These are phyloP conservation scores for Populus pruinosa DNA, from an alignment of 345 rosid genomes.

Conservation along the genomic window DNA sequence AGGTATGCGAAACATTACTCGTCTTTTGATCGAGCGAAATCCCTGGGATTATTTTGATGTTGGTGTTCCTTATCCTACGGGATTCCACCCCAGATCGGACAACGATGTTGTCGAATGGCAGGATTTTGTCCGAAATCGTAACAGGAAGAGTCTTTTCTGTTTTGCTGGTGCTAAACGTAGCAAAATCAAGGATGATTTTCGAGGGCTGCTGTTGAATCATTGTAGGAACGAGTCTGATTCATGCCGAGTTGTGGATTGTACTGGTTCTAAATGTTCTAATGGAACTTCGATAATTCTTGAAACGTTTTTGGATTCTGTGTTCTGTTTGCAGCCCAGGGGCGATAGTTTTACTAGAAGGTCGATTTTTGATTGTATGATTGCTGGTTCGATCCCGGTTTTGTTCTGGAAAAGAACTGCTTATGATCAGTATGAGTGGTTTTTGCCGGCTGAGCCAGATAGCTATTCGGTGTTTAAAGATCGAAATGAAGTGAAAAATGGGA, in stretches of 20 bases:
- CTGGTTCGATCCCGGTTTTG: slow-evolving; percentile 93
- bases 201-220: slow-evolving; percentile 60
- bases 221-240: slow-evolving; percentile 49
- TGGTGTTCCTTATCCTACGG: slow-evolving; percentile 93
- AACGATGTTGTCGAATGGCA: slow-evolving; percentile 77
- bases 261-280: slow-evolving; percentile 54
- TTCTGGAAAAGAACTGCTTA: slow-evolving; percentile 92
- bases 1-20: slow-evolving; percentile 90
- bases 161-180: slow-evolving; percentile 86
- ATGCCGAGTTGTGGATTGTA: slow-evolving; percentile 67
- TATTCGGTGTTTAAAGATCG: slow-evolving; percentile 87
- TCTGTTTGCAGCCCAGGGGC: slow-evolving; percentile 90
- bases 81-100: slow-evolving; percentile 89
- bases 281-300: slow-evolving; percentile 72
- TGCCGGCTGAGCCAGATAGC: slow-evolving; percentile 60
- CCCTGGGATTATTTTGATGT: slow-evolving; percentile 97
- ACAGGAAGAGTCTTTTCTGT: slow-evolving; percentile 65
- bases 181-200: slow-evolving; percentile 60
- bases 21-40: slow-evolving; percentile 90
- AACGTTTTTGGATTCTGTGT: slow-evolving; percentile 72
- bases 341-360: slow-evolving; percentile 94
- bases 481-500: slow-evolving; percentile 68
- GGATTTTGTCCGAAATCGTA: slow-evolving; percentile 53
- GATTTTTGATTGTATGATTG: slow-evolving; percentile 90
- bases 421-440: slow-evolving; percentile 86